These are phyloP conservation scores for Dictyostelium citrinum DNA, from an alignment of 78 protist genomes.

Conservation along the genomic window DNA sequence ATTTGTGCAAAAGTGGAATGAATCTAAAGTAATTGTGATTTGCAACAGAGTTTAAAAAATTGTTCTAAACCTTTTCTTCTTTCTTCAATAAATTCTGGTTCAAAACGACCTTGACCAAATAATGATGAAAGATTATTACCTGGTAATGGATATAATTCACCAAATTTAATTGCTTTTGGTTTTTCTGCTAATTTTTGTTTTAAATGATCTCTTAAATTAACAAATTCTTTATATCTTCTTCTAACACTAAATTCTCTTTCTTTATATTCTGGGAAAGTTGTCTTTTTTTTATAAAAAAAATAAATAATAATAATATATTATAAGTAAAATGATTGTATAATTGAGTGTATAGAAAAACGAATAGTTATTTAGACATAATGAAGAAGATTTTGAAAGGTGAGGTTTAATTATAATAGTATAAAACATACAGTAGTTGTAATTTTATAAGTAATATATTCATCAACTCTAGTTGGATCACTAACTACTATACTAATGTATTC, in stretches of 20 bases:
- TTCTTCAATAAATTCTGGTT: constrained; percentile 76
- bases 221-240: constrained; percentile 84
- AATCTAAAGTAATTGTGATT: constrained; percentile 74
- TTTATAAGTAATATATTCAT: constrained; percentile 60
- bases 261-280: constrained; percentile 81
- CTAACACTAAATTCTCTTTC: constrained; percentile 76
- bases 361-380: too few relatives aligned
- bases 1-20: constrained; percentile 49
- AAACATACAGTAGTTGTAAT: constrained; percentile 43
- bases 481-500: constrained; percentile 61
- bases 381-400: too few relatives aligned
- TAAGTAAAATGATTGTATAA: too few relatives aligned
- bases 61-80: constrained; percentile 80
- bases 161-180: constrained; percentile 77
- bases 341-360: too few relatives aligned
- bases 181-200: constrained; percentile 76
- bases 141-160: constrained; percentile 70
- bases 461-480: constrained; percentile 51
- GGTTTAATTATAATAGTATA: too few relatives aligned
- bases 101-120: constrained; percentile 81
- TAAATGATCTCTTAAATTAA: constrained; percentile 67
- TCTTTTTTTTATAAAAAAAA: constrained; percentile 26
- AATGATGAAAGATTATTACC: constrained; percentile 77
- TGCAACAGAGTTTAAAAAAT: constrained; percentile 75
- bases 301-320: background rate